Base-by-base conservation (phyloP, 2,329 filamentous ascomycete genomes). In the Colletotrichum scovillei region DNA sequence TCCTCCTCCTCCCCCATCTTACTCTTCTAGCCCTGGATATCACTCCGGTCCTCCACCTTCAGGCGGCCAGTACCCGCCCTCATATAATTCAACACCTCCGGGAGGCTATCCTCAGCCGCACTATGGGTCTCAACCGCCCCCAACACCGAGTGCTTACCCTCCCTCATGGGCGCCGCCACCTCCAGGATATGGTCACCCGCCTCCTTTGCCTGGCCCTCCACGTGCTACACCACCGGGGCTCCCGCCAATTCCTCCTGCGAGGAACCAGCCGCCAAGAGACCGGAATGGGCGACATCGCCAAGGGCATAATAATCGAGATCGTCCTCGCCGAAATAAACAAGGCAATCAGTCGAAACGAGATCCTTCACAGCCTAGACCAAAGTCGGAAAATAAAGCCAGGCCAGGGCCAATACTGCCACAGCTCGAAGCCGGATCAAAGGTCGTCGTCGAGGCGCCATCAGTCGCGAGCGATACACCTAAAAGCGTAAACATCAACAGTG, bases 231-330 rank as follows among this genome's bases (percentile, higher is more conserved):
- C 46, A 4, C 60, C 38, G 28, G 65, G 71, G 8, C 28, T 65
- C 6, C 67, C 67, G 8, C 67, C 67, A 11, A 63, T 63, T 5
- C 67, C 72, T 28, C 72, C 74, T 59, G 24, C 69, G 3, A 64
- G 78, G 19, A 78, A 79, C 53, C 82, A 78, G 58, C 79, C 79
- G 24, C 80, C 78, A 55, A 76, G 79, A 62, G 81, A 84, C 28
- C 79, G 80, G 9, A 78, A 82, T 14, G 76, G 77, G 57, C 80
- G 78, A 24, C 78, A 79, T 46, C 78, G 79, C 28, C 79, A 81
- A 9, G 77, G 76, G 38, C 77, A 79, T 24, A 76, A 77, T 22
- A 79, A 77, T 70, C 79, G 80, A 59, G 74, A 77, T 35, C 58
- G 74, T 26, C 75, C 75, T 9, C 75, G 75, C 22, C 71, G 72